Evolutionary conservation across 768 basidiomycete genomes (phyloP).

Genomic region (Trametes cubensis): DNA sequence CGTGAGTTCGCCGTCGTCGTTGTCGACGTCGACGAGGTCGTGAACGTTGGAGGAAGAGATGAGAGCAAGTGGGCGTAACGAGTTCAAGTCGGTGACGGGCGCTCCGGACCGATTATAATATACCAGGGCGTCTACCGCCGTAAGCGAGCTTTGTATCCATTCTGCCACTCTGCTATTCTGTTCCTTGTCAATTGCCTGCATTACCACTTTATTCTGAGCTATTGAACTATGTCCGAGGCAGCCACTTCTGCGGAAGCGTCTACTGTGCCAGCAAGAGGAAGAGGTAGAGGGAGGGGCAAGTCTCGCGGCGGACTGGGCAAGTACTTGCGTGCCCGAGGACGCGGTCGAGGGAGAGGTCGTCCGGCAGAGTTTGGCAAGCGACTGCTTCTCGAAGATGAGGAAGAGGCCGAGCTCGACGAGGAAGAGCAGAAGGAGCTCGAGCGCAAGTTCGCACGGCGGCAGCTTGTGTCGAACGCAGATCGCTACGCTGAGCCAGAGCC

Average conservation of each 20-base stretch:
- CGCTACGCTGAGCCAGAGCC: constrained; percentile 73
- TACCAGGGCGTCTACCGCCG: neutral
- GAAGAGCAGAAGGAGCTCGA: constrained; percentile 53
- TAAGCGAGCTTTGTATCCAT: neutral
- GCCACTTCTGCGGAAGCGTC: neutral
- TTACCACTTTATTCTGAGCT: neutral
- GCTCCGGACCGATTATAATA: constrained; percentile 2
- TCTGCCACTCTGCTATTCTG: neutral
- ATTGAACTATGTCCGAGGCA: neutral
- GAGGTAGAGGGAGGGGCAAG: constrained; percentile 40
- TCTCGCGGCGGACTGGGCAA: constrained; percentile 74
- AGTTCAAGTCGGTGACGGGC: neutral
- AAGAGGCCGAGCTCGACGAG: constrained; percentile 39
- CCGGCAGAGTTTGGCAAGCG: constrained; percentile 68
- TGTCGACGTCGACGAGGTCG: constrained; percentile 16
- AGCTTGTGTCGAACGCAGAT: constrained; percentile 71
- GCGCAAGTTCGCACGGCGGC: constrained; percentile 56
- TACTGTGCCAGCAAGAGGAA: constrained; percentile 4
- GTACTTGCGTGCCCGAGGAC: constrained; percentile 70
- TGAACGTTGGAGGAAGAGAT: constrained; percentile 3
- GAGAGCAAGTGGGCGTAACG: neutral
- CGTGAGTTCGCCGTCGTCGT: constrained; percentile 12
- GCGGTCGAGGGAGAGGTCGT: constrained; percentile 60
- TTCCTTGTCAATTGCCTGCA: neutral
- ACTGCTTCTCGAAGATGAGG: constrained; percentile 63